Evolutionary conservation across 73 alveolate genomes (phyloP).

Genomic region (Paramecium tetraurelia): DNA sequence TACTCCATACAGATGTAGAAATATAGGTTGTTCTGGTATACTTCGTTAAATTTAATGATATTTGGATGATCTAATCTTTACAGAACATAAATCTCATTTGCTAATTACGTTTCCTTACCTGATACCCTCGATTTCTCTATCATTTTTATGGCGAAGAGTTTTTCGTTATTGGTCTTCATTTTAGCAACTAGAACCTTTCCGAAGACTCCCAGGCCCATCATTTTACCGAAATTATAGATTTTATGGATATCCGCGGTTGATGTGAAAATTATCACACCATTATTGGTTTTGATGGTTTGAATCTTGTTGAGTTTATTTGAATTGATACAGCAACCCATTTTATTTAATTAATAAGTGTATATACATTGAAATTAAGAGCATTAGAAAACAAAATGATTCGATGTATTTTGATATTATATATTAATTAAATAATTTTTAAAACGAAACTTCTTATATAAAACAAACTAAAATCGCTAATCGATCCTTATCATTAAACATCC

Average conservation of each 20-base stretch:
- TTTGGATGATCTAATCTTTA: conserved; percentile 72
- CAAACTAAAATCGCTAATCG: not conserved
- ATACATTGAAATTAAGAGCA: not conserved
- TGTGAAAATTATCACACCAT: not conserved
- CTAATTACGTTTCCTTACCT: conserved; percentile 42
- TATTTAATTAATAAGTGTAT: not conserved
- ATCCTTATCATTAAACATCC: not conserved
- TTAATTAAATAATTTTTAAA: not conserved
- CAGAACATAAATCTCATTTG: conserved; percentile 58
- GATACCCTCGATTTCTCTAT: conserved; percentile 31
- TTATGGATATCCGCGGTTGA: conserved; percentile 28
- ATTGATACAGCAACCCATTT: conserved; percentile 38
- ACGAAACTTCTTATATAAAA: not conserved
- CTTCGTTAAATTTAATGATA: conserved; percentile 66
- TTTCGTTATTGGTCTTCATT: not conserved
- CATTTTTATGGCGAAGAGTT: conserved; percentile 49
- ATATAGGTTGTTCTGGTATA: conserved; percentile 51
- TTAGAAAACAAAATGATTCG: not conserved
- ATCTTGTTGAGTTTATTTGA: not conserved
- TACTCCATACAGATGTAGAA: conserved; percentile 67
- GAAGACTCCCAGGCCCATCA: conserved; percentile 9
- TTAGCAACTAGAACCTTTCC: conserved; percentile 39
- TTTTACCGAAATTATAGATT: conserved; percentile 20
- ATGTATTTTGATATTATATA: not conserved
- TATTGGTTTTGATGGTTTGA: not conserved